Evolutionary conservation across 306 rosid genomes (phyloP).

Genomic region (Cyamopsis tetragonoloba): DNA sequence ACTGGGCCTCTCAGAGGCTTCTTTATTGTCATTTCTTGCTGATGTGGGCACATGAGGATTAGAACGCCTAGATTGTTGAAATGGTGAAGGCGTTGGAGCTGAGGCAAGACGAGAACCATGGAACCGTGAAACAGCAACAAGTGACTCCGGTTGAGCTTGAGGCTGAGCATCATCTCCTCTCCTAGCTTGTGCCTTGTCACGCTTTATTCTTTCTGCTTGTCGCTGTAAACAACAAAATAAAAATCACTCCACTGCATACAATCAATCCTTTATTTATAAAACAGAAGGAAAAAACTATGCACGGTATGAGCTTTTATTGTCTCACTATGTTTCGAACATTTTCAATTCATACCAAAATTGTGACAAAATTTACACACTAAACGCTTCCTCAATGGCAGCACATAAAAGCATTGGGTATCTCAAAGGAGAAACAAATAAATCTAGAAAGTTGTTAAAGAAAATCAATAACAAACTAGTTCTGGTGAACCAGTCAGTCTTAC

Average conservation of each 20-base stretch:
- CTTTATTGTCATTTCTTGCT: constrained; percentile 30
- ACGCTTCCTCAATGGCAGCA: too few relatives aligned
- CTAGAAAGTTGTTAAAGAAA: too few relatives aligned
- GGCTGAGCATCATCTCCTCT: constrained; percentile 87
- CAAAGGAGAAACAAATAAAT: neutral
- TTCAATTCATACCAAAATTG: neutral
- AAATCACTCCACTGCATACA: neutral
- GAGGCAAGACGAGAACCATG: constrained; percentile 97
- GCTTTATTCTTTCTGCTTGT: constrained; percentile 82
- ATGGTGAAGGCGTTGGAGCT: constrained; percentile 74
- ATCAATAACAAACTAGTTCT: too few relatives aligned
- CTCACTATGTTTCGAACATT: neutral
- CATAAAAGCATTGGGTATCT: neutral
- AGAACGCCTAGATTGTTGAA: constrained; percentile 41
- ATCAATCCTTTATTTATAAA: neutral
- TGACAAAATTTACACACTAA: neutral
- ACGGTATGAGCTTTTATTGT: neutral
- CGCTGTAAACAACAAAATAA: constrained; percentile 45
- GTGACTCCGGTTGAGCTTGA: constrained; percentile 63
- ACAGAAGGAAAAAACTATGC: constrained; percentile 8
- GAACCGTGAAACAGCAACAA: constrained; percentile 71
- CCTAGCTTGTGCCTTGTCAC: constrained; percentile 66
- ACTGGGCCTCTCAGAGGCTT: constrained; percentile 26
- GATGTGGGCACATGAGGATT: constrained; percentile 17
- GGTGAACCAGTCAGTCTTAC: too few relatives aligned